A percentile compares a stretch with the other conserved stretches of the same genome.
phyloP scores from a whole-genome alignment of 495 filamentous ascomycete species.

The Hapsidospora chrysogenum region DNA sequence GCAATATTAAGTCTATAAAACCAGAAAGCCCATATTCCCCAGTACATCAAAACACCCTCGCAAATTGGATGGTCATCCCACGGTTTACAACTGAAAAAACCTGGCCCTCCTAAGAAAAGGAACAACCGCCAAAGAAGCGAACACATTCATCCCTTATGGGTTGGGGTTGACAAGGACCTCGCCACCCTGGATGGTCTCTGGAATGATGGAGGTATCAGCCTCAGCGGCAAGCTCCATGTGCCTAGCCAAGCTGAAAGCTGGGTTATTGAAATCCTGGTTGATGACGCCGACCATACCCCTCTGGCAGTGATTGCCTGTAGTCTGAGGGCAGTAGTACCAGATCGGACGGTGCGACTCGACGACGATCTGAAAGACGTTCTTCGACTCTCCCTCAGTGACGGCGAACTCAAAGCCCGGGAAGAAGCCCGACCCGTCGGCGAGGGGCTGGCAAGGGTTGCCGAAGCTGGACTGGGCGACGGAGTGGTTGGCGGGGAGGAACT shows the following conservation, averaged over 20 bases:
- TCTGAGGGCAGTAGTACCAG: conserved; percentile 25
- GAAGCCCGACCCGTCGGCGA: conserved; percentile 4
- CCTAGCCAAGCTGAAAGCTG: conserved; percentile 3
- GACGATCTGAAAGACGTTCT: conserved; percentile 9
- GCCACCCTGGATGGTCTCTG: conserved; percentile 3
- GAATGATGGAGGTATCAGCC: conserved; percentile 1
- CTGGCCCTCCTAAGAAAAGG: too few species aligned
- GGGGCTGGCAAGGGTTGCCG: conserved; percentile 5
- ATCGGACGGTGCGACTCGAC: conserved; percentile 18
- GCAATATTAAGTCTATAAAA: too few species aligned
- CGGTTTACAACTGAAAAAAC: too few species aligned
- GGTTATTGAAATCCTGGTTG: conserved; percentile 10
- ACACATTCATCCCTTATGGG: too few species aligned
- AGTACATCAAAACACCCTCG: too few species aligned
- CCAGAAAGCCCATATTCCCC: too few species aligned
- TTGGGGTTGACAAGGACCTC: conserved; percentile 4
- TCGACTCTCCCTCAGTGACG: conserved; percentile 2
- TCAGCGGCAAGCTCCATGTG: conserved; percentile 3
- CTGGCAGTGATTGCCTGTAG: conserved; percentile 16
- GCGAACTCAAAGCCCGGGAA: conserved; percentile 7
- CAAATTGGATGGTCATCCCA: too few species aligned
- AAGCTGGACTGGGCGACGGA: conserved; percentile 39
- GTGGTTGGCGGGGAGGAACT: conserved; percentile 42
- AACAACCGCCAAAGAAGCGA: too few species aligned
- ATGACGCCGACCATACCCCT: conserved; percentile 20